Percentiles rank a stretch among this genome's conserved stretches.
Conservation (phyloP, 2,329 filamentous ascomycete species). For the Fusarium aywerte region DNA sequence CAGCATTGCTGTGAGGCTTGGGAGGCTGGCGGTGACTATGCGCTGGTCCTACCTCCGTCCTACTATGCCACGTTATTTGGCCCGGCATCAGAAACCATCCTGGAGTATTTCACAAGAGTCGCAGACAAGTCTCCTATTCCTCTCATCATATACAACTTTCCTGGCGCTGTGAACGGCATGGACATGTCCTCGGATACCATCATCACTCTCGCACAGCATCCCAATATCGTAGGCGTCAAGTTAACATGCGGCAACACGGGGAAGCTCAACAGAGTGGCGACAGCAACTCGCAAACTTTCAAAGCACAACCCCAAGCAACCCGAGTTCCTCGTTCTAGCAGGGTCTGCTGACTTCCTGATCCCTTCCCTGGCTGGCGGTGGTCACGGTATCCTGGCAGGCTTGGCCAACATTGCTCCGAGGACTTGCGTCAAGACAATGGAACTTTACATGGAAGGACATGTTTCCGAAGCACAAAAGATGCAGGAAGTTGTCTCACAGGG, state of each 20-base stretch:
- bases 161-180: constrained; percentile 70
- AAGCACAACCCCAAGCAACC: constrained; percentile 21
- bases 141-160: constrained; percentile 76
- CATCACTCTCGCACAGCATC: constrained; percentile 67
- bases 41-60: constrained; percentile 78
- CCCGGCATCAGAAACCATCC: constrained; percentile 61
- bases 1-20: constrained; percentile 75
- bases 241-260: constrained; percentile 77
- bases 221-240: constrained; percentile 76
- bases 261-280: constrained; percentile 72
- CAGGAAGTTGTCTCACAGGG: constrained; percentile 74
- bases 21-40: constrained; percentile 77
- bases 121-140: constrained; percentile 72
- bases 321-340: constrained; percentile 75
- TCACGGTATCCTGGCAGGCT: constrained; percentile 76
- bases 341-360: constrained; percentile 77
- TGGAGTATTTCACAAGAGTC: constrained; percentile 73
- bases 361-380: constrained; percentile 75
- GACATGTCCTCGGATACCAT: constrained; percentile 73
- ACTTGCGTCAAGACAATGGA: constrained; percentile 71
- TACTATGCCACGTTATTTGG: constrained; percentile 78
- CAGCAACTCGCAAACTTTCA: constrained; percentile 62
- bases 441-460: constrained; percentile 67
- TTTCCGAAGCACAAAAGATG: constrained; percentile 69
- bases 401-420: constrained; percentile 77